These are phyloP conservation scores for Vitis labrusca DNA, from an alignment of 164 flowering plant genomes.

Conservation along the genomic window DNA sequence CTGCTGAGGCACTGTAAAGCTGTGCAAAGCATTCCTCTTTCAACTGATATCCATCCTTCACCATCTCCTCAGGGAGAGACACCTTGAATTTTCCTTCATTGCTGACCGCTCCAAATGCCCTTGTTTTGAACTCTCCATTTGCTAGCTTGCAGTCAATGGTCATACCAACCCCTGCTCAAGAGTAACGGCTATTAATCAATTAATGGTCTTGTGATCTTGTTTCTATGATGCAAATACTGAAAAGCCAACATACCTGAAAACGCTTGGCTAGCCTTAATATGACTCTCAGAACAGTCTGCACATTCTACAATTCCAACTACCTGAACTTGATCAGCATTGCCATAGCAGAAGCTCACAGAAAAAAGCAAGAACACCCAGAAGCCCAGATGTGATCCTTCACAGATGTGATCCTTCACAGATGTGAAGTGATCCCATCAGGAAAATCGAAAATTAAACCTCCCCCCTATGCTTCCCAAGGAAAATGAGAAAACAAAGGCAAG, in stretches of 20 bases:
- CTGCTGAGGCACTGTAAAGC: slow-evolving; percentile 53
- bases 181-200: not conserved
- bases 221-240: no score
- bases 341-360: no score
- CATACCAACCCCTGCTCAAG: slow-evolving; percentile 55
- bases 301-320: no score
- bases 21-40: slow-evolving; percentile 80
- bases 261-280: no score
- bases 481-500: not conserved
- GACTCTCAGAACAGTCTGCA: no score
- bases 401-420: no score
- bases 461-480: not conserved
- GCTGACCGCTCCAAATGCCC: slow-evolving; percentile 56
- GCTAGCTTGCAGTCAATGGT: slow-evolving; percentile 63
- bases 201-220: no score
- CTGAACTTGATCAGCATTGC: no score
- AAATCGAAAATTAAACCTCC: slow-evolving; percentile 14
- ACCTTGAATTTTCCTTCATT: slow-evolving; percentile 69
- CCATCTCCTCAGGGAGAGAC: slow-evolving; percentile 43
- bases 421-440: no score
- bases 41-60: slow-evolving; percentile 38
- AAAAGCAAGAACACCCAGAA: no score
- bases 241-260: no score
- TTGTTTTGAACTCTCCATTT: slow-evolving; percentile 45
- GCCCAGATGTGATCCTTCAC: no score